Evolutionary conservation across 768 basidiomycete species (phyloP), one percentile per base, ranked within the genome.

Genomic region (Punctularia strigosozonata): DNA sequence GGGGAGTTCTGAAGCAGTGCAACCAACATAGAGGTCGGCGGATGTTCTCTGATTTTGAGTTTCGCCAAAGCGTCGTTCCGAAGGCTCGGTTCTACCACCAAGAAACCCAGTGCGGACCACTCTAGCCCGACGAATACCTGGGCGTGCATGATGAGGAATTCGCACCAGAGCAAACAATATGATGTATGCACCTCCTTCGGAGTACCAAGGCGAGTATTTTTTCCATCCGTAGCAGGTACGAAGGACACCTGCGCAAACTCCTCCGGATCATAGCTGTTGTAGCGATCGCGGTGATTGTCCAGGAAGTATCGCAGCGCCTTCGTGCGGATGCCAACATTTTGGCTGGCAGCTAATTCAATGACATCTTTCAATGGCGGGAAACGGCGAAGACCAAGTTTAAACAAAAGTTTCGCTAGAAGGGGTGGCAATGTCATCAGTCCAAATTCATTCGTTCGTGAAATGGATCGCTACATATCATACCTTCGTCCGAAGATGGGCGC

Each of bases 401-500:
- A 83, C 12, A 92, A 59, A 44, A 97, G 74, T 50, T 80, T 89
- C 1, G 88, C 92, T 90, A 48, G 10, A 17, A 42, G 19, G 12
- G 14, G 17, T 25, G 15, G 37, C 37, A 41, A 30, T 20, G 20
- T 14, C 25, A 35, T 36, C 4, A n/a, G n/a, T n/a, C n/a, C n/a
- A n/a, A n/a, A n/a, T n/a, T n/a, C n/a, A n/a, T n/a, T n/a, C n/a
- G n/a, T n/a, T n/a, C n/a, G n/a, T n/a, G n/a, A n/a, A n/a, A n/a
- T n/a, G n/a, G n/a, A n/a, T n/a, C n/a, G n/a, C n/a, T n/a, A n/a
- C n/a, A 14, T 22, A 6, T 23, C 60, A 24, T 28, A 84, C 91
- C 89, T 79, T 95, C 92, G 21, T 90, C 88, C 0, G 89, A 89
- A 7, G 69, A 72, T 4, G 66, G 58, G 42, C 73, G 71, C 94